These are phyloP conservation scores for Otatea glauca DNA, from an alignment of 176 grass and related monocot genomes.

Conservation along the genomic window DNA sequence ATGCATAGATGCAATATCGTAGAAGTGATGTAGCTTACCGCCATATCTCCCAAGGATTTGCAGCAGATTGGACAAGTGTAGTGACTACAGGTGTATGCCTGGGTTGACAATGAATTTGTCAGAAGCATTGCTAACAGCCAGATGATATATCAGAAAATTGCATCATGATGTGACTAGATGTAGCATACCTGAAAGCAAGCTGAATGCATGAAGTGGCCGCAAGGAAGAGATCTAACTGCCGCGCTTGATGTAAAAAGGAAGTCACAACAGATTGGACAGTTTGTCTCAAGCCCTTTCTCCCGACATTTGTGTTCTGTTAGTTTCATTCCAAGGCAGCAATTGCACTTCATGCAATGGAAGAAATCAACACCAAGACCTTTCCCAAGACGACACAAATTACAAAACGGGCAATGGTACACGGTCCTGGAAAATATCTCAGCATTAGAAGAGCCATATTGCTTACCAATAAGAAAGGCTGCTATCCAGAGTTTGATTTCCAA, in stretches of 20 bases:
- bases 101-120: slow-evolving; percentile 32
- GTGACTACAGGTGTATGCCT: slow-evolving; percentile 99
- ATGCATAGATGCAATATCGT: neutral
- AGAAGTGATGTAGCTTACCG: slow-evolving; percentile 61
- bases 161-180: slow-evolving; percentile 19
- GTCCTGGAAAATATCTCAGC: slow-evolving; percentile 58
- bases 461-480: neutral
- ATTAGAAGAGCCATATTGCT: slow-evolving; percentile 45
- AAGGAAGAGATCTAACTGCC: slow-evolving; percentile 85
- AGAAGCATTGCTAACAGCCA: slow-evolving; percentile 25
- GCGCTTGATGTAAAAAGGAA: slow-evolving; percentile 98
- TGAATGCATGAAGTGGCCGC: slow-evolving; percentile 99
- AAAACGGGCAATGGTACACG: slow-evolving; percentile 95
- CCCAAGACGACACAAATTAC: slow-evolving; percentile 96
- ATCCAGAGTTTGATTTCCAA: slow-evolving; percentile 39
- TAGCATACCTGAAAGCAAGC: slow-evolving; percentile 94
- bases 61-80: slow-evolving; percentile 98
- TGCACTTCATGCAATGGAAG: slow-evolving; percentile 99
- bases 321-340: slow-evolving; percentile 98
- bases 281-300: slow-evolving; percentile 96
- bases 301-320: slow-evolving; percentile 89
- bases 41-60: slow-evolving; percentile 99
- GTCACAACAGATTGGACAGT: slow-evolving; percentile 99
- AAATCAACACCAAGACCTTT: slow-evolving; percentile 96
- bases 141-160: slow-evolving; percentile 31